Evolutionary conservation across 2,329 filamentous ascomycete genomes (phyloP).

Genomic region (Macroventuria anomochaeta): DNA sequence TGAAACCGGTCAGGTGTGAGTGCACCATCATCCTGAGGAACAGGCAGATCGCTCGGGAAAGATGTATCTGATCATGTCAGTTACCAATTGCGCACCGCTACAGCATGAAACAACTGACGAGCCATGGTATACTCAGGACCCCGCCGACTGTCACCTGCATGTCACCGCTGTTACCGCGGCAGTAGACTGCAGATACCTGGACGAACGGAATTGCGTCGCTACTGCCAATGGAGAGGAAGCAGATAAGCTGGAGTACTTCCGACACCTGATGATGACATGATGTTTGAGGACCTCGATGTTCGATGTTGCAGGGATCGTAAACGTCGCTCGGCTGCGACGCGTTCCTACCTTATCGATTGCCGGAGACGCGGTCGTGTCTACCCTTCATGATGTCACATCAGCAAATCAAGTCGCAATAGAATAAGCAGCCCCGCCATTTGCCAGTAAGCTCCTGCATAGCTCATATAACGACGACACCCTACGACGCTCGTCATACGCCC

Average conservation of each 20-base stretch:
- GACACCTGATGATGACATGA: background rate
- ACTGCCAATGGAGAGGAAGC: background rate
- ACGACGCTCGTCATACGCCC: conserved; percentile 4
- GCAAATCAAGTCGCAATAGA: conserved; percentile 15
- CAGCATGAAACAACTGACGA: conserved; percentile 23
- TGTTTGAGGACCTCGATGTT: conserved; percentile 4
- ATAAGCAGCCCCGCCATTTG: conserved; percentile 19
- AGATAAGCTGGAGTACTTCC: background rate
- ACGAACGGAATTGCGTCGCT: background rate
- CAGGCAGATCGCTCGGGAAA: conserved; percentile 47
- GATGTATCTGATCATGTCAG: conserved; percentile 30
- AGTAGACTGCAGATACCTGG: background rate
- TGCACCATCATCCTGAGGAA: conserved; percentile 51
- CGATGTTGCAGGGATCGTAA: background rate
- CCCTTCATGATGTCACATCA: conserved; percentile 28
- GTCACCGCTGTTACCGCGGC: conserved; percentile 12
- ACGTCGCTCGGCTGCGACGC: conserved; percentile 14
- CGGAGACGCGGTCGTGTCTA: conserved; percentile 10
- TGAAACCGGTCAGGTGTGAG: conserved; percentile 42
- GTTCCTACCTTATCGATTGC: conserved; percentile 12
- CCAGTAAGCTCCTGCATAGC: conserved; percentile 6
- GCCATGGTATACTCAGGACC: conserved; percentile 20
- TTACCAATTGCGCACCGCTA: conserved; percentile 8
- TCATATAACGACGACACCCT: conserved; percentile 17
- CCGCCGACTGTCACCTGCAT: conserved; percentile 5